Percentiles rank a stretch among this genome's conserved stretches.
phyloP scores from a whole-genome alignment of 2,329 filamentous ascomycete species.

The Rutstroemia sp. region DNA sequence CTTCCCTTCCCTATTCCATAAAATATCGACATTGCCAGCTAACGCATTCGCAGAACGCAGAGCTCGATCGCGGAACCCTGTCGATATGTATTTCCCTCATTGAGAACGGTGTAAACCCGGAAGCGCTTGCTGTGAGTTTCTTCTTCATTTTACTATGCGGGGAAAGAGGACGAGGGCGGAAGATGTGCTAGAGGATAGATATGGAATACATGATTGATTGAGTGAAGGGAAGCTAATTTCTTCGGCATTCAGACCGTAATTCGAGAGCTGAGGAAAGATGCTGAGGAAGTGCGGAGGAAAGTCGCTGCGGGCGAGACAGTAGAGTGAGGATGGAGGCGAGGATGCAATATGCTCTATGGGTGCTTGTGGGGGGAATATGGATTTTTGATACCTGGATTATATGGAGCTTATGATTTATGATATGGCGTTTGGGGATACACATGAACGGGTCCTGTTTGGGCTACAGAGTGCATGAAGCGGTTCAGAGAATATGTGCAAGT shows the following conservation, averaged over 20 bases:
- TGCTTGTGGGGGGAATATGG: not conserved
- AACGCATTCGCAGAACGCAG: conserved; percentile 63
- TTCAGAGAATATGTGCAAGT: no score
- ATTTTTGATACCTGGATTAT: not conserved
- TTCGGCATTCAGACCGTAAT: not conserved
- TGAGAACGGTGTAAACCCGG: conserved; percentile 94
- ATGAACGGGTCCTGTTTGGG: no score
- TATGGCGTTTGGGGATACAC: no score
- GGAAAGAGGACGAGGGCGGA: conserved; percentile 24
- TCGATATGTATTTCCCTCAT: conserved; percentile 96
- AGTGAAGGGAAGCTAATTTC: not conserved
- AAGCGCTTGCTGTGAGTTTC: conserved; percentile 75
- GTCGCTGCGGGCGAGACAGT: not conserved
- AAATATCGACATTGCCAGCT: not conserved
- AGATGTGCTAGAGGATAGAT: not conserved
- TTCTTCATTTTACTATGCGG: conserved; percentile 13
- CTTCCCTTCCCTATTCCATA: not conserved
- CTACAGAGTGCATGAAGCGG: no score
- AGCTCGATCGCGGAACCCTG: conserved; percentile 82
- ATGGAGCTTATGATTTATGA: not conserved
- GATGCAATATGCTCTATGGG: not conserved
- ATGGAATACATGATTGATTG: not conserved
- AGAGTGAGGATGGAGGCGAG: not conserved
- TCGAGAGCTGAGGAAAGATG: not conserved
- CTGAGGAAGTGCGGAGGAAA: not conserved